Evolutionary conservation across 495 filamentous ascomycete genomes (phyloP).

Genomic region (Aspergillus ellipticus): DNA sequence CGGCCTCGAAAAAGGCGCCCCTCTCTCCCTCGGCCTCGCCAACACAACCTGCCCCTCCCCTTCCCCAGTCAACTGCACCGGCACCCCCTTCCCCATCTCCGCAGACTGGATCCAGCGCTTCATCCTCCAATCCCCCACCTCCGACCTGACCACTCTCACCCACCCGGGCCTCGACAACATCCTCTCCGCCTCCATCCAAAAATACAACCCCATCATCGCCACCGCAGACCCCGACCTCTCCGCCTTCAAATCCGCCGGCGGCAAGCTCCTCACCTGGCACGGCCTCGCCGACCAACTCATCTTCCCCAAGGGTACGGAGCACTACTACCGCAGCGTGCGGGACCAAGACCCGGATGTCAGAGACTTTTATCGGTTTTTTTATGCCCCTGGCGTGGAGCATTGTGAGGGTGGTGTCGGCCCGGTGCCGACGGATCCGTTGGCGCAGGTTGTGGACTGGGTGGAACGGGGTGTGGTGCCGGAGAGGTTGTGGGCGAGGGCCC

Average conservation of each 20-base stretch:
- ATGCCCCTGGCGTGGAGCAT: conserved; percentile 17
- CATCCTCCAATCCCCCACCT: too few relatives aligned
- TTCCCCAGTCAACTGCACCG: background rate
- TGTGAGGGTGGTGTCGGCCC: conserved; percentile 21
- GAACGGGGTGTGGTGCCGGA: conserved; percentile 32
- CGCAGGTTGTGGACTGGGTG: conserved; percentile 38
- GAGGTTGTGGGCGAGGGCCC: background rate
- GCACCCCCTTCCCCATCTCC: conserved; percentile 8
- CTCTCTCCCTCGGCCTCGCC: conserved; percentile 5
- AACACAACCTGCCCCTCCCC: background rate
- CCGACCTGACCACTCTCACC: too few relatives aligned
- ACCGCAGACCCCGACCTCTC: conserved; percentile 34
- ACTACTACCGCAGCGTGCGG: conserved; percentile 17
- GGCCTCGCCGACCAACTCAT: conserved; percentile 27
- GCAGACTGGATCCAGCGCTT: too few relatives aligned
- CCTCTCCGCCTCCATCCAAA: conserved; percentile 2
- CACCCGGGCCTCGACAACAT: conserved; percentile 20
- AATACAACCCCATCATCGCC: conserved; percentile 25
- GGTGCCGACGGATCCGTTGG: conserved; percentile 18
- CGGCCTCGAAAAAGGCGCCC: background rate
- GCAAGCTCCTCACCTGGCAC: conserved; percentile 42
- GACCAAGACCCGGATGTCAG: conserved; percentile 9
- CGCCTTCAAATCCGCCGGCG: conserved; percentile 27
- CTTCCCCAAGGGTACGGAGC: conserved; percentile 11
- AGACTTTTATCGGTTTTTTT: conserved; percentile 21